These are phyloP conservation scores for Septoria linicola DNA, from an alignment of 2,329 filamentous ascomycete genomes.

Conservation along the genomic window DNA sequence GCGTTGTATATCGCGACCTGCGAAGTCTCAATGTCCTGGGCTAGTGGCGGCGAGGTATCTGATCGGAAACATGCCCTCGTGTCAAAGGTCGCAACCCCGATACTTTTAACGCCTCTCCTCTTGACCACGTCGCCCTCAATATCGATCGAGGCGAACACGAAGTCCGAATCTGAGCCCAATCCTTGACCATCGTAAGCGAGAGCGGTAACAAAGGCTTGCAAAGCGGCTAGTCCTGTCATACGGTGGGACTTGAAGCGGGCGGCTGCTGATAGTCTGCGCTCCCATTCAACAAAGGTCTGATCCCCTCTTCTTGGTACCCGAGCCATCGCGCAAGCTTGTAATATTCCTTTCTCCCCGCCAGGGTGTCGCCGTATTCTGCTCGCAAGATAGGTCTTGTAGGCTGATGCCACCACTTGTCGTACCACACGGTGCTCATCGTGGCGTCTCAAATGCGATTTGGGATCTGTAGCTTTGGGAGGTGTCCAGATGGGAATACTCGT, in stretches of 20 bases:
- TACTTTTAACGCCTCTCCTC: not conserved
- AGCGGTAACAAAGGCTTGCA: too few relatives aligned
- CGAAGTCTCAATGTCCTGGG: not conserved
- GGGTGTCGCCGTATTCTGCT: not conserved
- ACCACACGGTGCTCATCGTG: not conserved
- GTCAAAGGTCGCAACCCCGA: not conserved
- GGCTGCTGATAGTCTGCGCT: not conserved
- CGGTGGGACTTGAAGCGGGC: too few relatives aligned
- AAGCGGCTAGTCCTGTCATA: too few relatives aligned
- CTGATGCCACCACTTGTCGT: not conserved
- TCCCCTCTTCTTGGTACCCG: not conserved
- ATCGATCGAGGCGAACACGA: not conserved
- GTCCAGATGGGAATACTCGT: too few relatives aligned
- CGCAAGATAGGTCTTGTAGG: not conserved
- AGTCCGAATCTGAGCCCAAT: too few relatives aligned
- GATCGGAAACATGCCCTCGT: not conserved
- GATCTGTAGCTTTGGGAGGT: too few relatives aligned
- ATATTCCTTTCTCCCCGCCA: not conserved
- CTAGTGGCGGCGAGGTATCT: not conserved
- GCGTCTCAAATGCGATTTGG: too few relatives aligned
- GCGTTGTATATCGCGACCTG: not conserved
- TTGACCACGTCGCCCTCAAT: not conserved
- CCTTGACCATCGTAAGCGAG: too few relatives aligned
- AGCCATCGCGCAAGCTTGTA: not conserved
- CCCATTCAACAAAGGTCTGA: not conserved